Conservation (phyloP, 106 monocot genomes). For the Dioscorea dumetorum region DNA sequence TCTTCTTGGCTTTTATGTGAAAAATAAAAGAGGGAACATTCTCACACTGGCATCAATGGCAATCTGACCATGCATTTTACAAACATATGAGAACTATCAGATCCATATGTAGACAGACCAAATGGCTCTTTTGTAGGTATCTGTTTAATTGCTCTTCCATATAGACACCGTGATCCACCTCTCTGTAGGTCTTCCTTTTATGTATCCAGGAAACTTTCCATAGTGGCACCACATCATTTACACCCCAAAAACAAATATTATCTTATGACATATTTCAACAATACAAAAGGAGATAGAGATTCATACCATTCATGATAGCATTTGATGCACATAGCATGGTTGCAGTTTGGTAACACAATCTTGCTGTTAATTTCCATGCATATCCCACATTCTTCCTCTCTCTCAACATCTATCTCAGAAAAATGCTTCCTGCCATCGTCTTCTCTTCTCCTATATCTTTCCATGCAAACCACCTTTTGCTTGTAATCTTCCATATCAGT, state of each 20-base stretch:
- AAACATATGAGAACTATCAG: too few relatives aligned
- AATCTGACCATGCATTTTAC: too few relatives aligned
- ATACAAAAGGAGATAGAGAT: background rate
- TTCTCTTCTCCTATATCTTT: conserved; percentile 59
- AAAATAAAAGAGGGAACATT: too few relatives aligned
- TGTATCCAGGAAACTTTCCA: too few relatives aligned
- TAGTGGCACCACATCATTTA: too few relatives aligned
- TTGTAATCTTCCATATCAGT: conserved; percentile 86
- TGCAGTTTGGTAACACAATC: conserved; percentile 86
- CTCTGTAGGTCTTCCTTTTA: too few relatives aligned
- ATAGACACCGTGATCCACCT: too few relatives aligned
- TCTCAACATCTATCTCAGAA: conserved; percentile 59
- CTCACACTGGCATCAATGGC: too few relatives aligned
- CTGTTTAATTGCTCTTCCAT: too few relatives aligned
- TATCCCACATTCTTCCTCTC: conserved; percentile 89
- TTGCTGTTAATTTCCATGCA: conserved; percentile 91
- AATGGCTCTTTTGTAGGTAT: too few relatives aligned
- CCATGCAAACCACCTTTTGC: conserved; percentile 67
- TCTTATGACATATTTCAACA: background rate
- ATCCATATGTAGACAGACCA: too few relatives aligned
- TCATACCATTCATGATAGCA: conserved; percentile 77
- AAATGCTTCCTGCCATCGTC: conserved; percentile 30
- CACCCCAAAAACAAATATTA: background rate
- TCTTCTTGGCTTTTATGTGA: too few relatives aligned
- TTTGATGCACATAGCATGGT: conserved; percentile 74